phyloP scores from a whole-genome alignment of 257 asterid species.

The Ballota nigra region DNA sequence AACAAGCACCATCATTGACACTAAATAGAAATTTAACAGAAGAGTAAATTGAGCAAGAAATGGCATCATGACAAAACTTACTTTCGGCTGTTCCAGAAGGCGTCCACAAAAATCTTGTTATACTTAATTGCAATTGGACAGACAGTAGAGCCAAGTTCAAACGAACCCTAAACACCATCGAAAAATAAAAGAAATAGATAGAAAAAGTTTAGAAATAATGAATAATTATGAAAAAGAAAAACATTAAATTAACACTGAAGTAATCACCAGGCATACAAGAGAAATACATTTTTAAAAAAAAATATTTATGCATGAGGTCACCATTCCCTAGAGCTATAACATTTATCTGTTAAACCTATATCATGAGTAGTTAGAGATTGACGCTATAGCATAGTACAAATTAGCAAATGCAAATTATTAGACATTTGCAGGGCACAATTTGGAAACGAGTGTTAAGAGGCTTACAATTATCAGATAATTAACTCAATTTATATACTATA shows the following conservation, averaged over 20 bases:
- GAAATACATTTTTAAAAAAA: background rate
- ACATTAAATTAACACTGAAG: background rate
- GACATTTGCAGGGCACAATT: background rate
- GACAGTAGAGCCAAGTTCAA: constrained; percentile 92
- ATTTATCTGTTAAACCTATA: background rate
- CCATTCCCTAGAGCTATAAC: background rate
- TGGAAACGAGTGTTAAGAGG: background rate
- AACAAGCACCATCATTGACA: background rate
- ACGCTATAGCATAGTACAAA: background rate
- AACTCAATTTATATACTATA: background rate
- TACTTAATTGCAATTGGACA: constrained; percentile 97
- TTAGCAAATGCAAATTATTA: background rate
- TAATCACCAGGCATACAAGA: constrained; percentile 5
- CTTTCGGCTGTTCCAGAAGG: constrained; percentile 94
- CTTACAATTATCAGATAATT: background rate
- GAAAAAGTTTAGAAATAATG: background rate
- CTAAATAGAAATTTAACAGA: too few relatives aligned
- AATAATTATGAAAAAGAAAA: constrained; percentile 4
- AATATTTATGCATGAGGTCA: background rate
- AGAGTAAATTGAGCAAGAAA: background rate
- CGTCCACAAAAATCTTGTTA: constrained; percentile 96
- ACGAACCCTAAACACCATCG: constrained; percentile 73
- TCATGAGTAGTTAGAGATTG: background rate
- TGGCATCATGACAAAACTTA: constrained; percentile 24
- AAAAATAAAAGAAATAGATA: background rate